Base-by-base conservation (phyloP, 148 eudicot species). In the Amaranthus palmeri region DNA sequence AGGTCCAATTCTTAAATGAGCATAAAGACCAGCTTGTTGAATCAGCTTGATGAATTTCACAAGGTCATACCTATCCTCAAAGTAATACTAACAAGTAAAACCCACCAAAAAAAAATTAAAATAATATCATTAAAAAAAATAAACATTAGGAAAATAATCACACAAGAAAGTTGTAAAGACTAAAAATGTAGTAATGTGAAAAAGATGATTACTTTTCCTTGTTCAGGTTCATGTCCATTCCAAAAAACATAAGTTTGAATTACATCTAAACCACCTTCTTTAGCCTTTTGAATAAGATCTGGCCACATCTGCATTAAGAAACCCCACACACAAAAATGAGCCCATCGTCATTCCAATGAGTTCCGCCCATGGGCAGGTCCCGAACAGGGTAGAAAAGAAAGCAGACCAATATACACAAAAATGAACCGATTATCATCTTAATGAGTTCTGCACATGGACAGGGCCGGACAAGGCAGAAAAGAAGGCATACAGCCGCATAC, bases 211-310 rank as follows among this genome's bases (percentile, higher is more conserved):
- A 92, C 97, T 65, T 92, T 81, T 54, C 92, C 97, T 74, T 87
- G 91, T 69, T 88, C 69, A 75, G 97, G 97, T 76, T 92, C 97
- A 85, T 92, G 97, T 7, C 96, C 97, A 89, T 92, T 92, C 97
- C 97, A 92, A 72, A 92, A 92, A 68, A 92, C 97, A 82, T 92
- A 92, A 51, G 96, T 92, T 81, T 92, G 96, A 58, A 92, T 88
- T 48, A 92, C 92, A 88, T 92, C 97, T 47, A 92, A 50, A 47
- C 97, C 97, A 41, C 97, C 97, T 79, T 92, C 92, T 77, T 89
- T 92, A 6, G 97, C 92, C 88, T 88, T 92, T 73, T 86, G 77
- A 44, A 92, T 89, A 84, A 92, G 97, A 84, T 87, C 97, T 78
- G 96, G 91, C 97, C 97, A 92, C 97, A 92, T 92, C 97, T 92